Evolutionary conservation across 208 protist species (phyloP), one percentile per base, ranked within the genome.

Genomic region (Tetramitus jugosus): DNA sequence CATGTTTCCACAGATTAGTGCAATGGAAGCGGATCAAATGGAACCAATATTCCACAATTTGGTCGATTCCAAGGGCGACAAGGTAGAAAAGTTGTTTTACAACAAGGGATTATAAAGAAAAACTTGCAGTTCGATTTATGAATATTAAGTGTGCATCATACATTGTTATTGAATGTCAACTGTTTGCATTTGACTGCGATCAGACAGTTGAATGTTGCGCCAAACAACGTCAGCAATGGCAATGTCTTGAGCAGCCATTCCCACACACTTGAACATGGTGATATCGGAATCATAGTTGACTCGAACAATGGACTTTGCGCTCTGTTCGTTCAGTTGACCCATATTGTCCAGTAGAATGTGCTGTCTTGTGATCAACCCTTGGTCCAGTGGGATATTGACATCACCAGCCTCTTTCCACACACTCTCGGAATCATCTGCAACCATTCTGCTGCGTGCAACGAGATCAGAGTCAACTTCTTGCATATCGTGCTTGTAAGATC

Each of bases 51-150:
- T 68, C 26, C 17, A 53, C 2, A 74, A 53, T 74, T 8, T 31
- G 20, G 37, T 23, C 17, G 49, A 71, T n/a, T 13, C 40, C n/a
- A 71, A 71, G 7, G 65, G 65, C n/a, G 40, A 42, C 23, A 71
- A 71, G 39, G 40, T 49, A 8, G 49, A 43, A 23, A 49, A 23
- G n/a, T 71, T 71, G 7, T 71, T 49, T 33, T 71, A 40, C 39
- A 71, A 71, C 20, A 71, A 71, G 65, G 65, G 65, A 49, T 71
- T 71, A 40, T 71, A 71, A 69, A 31, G 4, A 43, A 43, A n/a
- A n/a, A n/a, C n/a, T n/a, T n/a, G n/a, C n/a, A n/a, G n/a, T n/a
- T n/a, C n/a, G n/a, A n/a, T n/a, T n/a, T n/a, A n/a, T n/a, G n/a
- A n/a, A n/a, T n/a, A n/a, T n/a, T n/a, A n/a, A n/a, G n/a, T n/a